Evolutionary conservation across 2,329 filamentous ascomycete species (phyloP), one percentile per base, ranked within the genome.

Genomic region (Nigrospora oryzae): DNA sequence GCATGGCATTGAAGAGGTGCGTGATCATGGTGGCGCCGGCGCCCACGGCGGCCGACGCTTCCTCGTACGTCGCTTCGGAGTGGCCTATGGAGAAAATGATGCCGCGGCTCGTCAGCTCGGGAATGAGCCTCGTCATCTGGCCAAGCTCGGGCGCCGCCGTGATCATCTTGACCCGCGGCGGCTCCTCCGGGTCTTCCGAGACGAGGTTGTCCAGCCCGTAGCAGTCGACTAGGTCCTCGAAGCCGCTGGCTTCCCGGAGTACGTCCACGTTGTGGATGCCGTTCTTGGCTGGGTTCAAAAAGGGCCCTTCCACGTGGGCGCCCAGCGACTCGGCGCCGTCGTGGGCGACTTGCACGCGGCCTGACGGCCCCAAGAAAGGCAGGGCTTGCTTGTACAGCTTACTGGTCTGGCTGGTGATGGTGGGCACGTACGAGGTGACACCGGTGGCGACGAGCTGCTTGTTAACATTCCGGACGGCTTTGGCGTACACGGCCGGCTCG

Each of bases 1-100:
- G 77, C 89, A 95, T 95, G 23, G 89, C 89, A 62, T 95, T 95
- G 77, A 95, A 95, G 2, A 95, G 74, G 58, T 95, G 89, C 0
- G 89, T 95, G 53, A 95, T 86, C 87, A 94, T 95, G 40, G 78
- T 86, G 2, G 86, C 87, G 42, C 89, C 89, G 7, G 81, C 74
- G n/a, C 69, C 71, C 4, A 93, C 77, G 16, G 86, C 86, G 5
- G 70, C 66, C 4, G 83, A 80, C 1, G 86, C 88, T 59, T 91
- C 75, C 63, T 94, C 87, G 60, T 91, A 95, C 0, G 85, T 88
- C 13, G 89, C 86, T 62, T 94, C 87, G 0, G 88, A 89, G 66
- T 95, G 89, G 8, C 89, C 89, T 51, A 94, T 84, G 2, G 86
- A 85, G 63, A 81, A 88, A 53, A 86, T 72, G 56, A 95, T 89